Percentiles rank a stretch among this genome's conserved stretches.
Conservation (phyloP, 2,329 filamentous ascomycete species). For the Ceratocystis eucalypticola region DNA sequence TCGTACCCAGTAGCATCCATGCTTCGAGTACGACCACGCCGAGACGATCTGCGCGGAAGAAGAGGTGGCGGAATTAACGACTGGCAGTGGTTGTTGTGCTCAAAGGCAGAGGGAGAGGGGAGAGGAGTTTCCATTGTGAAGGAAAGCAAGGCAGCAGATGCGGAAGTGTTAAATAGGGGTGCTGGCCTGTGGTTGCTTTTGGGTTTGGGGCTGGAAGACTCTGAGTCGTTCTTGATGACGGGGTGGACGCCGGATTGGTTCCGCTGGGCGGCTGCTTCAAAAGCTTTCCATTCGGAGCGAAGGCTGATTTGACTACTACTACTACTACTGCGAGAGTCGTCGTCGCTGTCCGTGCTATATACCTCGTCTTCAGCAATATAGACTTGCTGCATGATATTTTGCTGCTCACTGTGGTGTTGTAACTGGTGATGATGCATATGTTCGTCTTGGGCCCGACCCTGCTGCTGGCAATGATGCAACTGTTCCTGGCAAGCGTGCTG, state of each 20-base stretch:
- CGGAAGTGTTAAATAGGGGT: background rate
- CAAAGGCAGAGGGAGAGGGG: constrained; percentile 3
- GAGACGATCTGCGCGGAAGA: constrained; percentile 12
- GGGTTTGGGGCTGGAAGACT: background rate
- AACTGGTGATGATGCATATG: background rate
- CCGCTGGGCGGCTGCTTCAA: constrained; percentile 10
- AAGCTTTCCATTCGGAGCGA: constrained; percentile 9
- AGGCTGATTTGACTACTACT: constrained; percentile 10
- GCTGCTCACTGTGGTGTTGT: background rate
- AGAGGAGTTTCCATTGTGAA: constrained; percentile 3
- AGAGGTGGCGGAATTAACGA: constrained; percentile 9
- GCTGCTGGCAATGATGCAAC: background rate
- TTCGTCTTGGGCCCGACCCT: background rate
- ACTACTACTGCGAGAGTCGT: background rate
- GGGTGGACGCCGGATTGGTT: constrained; percentile 7
- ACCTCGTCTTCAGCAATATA: constrained; percentile 13
- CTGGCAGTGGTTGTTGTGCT: constrained; percentile 3
- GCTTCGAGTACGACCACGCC: constrained; percentile 2
- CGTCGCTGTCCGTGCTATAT: constrained; percentile 10
- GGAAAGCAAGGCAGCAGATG: constrained; percentile 1
- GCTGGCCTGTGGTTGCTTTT: background rate
- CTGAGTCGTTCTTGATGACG: background rate
- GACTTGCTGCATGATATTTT: background rate
- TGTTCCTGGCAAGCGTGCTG: background rate
- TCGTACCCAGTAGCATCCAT: background rate